Evolutionary conservation across 1,139 yeast species (phyloP).

Genomic region (Suhomyces atakaporum): DNA sequence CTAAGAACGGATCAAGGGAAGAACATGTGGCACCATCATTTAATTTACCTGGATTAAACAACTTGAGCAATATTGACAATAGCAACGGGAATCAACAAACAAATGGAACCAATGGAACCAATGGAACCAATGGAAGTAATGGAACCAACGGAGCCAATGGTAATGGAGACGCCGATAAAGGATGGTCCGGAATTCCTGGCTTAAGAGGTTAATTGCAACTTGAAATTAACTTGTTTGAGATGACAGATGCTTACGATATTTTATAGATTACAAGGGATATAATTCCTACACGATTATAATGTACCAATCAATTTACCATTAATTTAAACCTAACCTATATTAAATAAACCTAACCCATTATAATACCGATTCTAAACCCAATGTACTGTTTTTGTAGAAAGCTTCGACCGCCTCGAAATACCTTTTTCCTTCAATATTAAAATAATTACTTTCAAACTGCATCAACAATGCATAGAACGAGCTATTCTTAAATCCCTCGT

Average conservation of each 20-base stretch:
- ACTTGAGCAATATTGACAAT: constrained; percentile 9
- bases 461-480: constrained; percentile 18
- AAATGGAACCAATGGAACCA: constrained; percentile 3
- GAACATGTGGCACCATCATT: constrained; percentile 10
- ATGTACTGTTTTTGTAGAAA: constrained; percentile 22
- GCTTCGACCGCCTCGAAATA: constrained; percentile 37
- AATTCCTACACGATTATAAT: too few species aligned
- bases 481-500: constrained; percentile 17
- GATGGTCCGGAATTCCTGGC: constrained; percentile 22
- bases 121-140: constrained; percentile 1
- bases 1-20: constrained; percentile 3
- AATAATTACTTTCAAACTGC: constrained; percentile 34
- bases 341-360: constrained; percentile 1
- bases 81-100: constrained; percentile 4
- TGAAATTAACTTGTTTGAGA: too few species aligned
- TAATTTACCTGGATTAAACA: constrained; percentile 30
- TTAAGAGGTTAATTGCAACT: constrained; percentile 17
- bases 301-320: too few species aligned
- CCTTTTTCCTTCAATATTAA: constrained; percentile 31
- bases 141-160: constrained; percentile 2
- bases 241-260: background rate
- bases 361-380: background rate
- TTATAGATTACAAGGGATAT: background rate
- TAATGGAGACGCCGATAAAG: background rate
- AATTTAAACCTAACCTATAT: background rate